These are phyloP conservation scores for Aspergillus carbonarius DNA, from an alignment of 2,329 filamentous ascomycete genomes.

Conservation along the genomic window DNA sequence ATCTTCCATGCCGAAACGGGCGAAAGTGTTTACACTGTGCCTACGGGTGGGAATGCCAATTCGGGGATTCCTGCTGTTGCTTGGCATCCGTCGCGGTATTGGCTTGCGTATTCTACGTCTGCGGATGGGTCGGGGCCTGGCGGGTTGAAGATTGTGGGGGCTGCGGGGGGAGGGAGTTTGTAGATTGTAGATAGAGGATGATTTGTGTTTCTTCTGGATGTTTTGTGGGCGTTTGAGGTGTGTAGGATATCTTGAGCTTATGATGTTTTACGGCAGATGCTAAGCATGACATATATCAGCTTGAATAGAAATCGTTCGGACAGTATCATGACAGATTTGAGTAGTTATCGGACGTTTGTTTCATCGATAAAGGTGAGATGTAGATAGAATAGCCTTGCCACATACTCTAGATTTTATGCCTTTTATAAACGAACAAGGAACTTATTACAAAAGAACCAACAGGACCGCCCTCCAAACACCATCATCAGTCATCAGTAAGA, in stretches of 20 bases:
- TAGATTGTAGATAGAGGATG: conserved; percentile 20
- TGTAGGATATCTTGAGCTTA: not conserved
- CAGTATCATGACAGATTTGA: not conserved
- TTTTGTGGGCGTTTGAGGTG: not conserved
- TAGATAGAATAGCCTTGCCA: not conserved
- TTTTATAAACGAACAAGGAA: not conserved
- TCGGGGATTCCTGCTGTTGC: conserved; percentile 47
- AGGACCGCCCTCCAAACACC: not conserved
- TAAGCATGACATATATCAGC: not conserved
- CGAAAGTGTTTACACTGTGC: conserved; percentile 48
- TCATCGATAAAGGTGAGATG: not conserved
- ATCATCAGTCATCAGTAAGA: not conserved
- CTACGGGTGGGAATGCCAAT: conserved; percentile 35
- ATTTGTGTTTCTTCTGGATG: not conserved
- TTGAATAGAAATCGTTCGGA: not conserved
- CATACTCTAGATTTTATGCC: not conserved
- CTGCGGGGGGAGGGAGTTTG: conserved; percentile 41
- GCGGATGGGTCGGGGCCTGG: conserved; percentile 42
- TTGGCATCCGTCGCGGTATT: conserved; percentile 52
- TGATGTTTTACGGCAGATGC: not conserved
- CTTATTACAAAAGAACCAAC: not conserved
- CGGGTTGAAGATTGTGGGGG: conserved; percentile 50
- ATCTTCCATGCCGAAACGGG: conserved; percentile 53
- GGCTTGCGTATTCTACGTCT: conserved; percentile 49
- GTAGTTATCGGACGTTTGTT: not conserved